Percentiles rank a stretch among this genome's conserved stretches.
Conservation (phyloP, 2,329 filamentous ascomycete genomes). For the Kalmusia sp. region DNA sequence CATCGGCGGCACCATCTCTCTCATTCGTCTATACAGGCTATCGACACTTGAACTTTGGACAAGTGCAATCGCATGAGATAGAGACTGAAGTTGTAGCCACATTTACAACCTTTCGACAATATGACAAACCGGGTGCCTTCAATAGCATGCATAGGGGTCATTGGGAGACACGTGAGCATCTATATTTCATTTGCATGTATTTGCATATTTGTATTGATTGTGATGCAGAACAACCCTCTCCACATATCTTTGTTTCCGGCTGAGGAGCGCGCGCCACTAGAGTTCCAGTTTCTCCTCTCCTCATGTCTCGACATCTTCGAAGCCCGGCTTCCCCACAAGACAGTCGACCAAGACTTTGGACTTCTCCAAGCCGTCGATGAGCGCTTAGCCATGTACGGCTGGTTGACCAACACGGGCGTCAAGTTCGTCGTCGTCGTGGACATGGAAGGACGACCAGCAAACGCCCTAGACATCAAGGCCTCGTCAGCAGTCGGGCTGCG, state of each 20-base stretch:
- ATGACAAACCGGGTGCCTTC: constrained; percentile 66
- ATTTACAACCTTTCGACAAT: constrained; percentile 1
- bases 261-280: constrained; percentile 78
- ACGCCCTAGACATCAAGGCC: constrained; percentile 39
- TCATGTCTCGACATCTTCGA: constrained; percentile 94
- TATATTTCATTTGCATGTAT: not conserved
- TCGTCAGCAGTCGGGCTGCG: constrained; percentile 70
- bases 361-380: constrained; percentile 94
- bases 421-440: constrained; percentile 91
- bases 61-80: not conserved
- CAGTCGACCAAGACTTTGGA: constrained; percentile 82
- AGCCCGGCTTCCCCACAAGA: constrained; percentile 76
- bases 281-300: constrained; percentile 90
- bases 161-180: constrained; percentile 83
- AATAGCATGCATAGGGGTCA: constrained; percentile 91
- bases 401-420: constrained; percentile 93
- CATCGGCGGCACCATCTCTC: constrained; percentile 20
- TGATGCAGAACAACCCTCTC: constrained; percentile 85
- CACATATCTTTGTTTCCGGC: constrained; percentile 86
- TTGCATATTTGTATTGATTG: not conserved
- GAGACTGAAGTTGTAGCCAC: not conserved
- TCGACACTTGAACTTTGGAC: not conserved
- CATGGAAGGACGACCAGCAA: constrained; percentile 74
- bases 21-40: constrained; percentile 2
- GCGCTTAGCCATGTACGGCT: constrained; percentile 90